Evolutionary conservation across 331 rosid species (phyloP), one percentile per base, ranked within the genome.

Genomic region (Pyrus hybrid): DNA sequence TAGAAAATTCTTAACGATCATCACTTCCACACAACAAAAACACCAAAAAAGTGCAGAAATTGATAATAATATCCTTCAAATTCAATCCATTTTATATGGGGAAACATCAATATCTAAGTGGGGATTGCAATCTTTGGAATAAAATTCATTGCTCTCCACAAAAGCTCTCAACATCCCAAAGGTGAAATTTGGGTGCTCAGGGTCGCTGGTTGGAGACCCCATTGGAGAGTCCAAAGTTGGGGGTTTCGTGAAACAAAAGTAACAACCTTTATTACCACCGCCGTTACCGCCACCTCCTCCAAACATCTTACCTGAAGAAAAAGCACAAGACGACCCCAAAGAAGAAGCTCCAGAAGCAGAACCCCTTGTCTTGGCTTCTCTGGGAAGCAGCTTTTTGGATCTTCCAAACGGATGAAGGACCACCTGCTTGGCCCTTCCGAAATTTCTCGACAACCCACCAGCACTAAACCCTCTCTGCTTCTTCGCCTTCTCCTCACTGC

Each of bases 111-210:
- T 47, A 70, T 86, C 82, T 51, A 86, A 53, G 77, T 91, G 97
- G 43, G 91, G 76, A 87, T 93, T 91, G 89, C 91, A 88, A 33
- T 91, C 88, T 73, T 78, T 87, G 61, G 91, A 88, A 82, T 73
- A 84, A 68, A 93, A 93, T 84, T 87, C 93, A 79, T 87, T 93
- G 49, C 65, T 87, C 77, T 93, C 94, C 6, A 93, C 77, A 20
- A 93, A 79, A 80, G 26, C 75, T 79, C 68, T 88, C 86, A 93
- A 35, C 91, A 85, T 87, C 29, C 79, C 85, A 63, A 62, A 56
- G 22, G 87, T 87, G 54, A 91, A 93, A 45, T 84, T 86, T 2
- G 87, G 88, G 64, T 84, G 68, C 72, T 90, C 86, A 5, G 97
- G 96, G 67, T 90, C 91, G 67, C 89, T 82, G 4, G 43, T 65